A percentile compares a stretch with the other conserved stretches of the same genome.
These are phyloP conservation scores for Solanum hybrid DNA, from an alignment of 305 asterid genomes.

Conservation along the genomic window DNA sequence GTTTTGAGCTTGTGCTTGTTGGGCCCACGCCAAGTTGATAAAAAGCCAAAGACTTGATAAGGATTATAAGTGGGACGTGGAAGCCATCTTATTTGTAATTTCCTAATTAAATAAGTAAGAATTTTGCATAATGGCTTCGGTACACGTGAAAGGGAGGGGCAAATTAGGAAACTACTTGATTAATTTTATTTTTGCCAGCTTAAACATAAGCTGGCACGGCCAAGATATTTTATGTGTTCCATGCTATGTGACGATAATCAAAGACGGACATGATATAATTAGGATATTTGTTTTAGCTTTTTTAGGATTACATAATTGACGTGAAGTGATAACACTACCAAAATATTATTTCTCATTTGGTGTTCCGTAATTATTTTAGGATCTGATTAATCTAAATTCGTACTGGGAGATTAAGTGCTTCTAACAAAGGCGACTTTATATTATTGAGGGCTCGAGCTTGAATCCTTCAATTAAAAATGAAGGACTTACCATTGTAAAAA, in stretches of 20 bases:
- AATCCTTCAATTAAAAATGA: not conserved
- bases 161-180: not conserved
- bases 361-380: accelerated
- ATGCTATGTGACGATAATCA: not conserved
- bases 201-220: not conserved
- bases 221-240: not conserved
- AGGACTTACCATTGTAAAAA: not conserved
- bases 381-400: accelerated
- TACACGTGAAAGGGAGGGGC: not conserved
- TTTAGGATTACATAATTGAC: not conserved
- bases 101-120: not conserved
- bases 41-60: not conserved
- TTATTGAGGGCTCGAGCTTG: not conserved
- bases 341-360: not conserved
- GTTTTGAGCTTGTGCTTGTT: not conserved
- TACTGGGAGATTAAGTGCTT: not conserved
- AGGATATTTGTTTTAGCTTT: not conserved
- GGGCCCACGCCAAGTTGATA: not conserved
- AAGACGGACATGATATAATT: not conserved
- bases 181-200: not conserved
- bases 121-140: not conserved
- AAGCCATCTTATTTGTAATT: not conserved
- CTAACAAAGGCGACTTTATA: not conserved
- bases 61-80: not conserved
- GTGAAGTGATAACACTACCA: not conserved